phyloP scores from a whole-genome alignment of 306 rosid genomes.

The Corylus heterophylla region DNA sequence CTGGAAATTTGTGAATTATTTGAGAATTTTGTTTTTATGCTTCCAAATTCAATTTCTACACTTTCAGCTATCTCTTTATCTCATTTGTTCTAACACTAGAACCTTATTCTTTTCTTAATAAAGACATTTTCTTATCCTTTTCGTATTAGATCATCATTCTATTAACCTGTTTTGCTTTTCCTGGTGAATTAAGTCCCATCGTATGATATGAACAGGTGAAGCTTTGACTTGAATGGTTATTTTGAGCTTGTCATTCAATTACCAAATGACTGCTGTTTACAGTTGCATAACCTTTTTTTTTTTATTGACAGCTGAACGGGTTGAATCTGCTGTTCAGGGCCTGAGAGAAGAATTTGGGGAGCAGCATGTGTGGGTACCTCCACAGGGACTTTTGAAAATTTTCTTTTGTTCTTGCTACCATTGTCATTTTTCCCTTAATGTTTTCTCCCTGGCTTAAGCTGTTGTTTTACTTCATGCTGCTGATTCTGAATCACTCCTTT shows the following conservation, averaged over 20 bases:
- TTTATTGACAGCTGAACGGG: conserved; percentile 58
- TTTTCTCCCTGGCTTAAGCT: conserved; percentile 15
- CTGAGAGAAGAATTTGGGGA: conserved; percentile 72
- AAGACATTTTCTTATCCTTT: not conserved
- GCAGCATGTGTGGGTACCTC: conserved; percentile 98
- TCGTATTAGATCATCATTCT: not conserved
- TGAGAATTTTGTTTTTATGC: not conserved
- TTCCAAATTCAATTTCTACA: not conserved
- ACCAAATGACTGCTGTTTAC: conserved; percentile 12
- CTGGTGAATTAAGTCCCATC: not conserved
- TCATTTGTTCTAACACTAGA: not conserved
- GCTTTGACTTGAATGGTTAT: conserved; percentile 15
- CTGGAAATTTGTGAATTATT: not conserved
- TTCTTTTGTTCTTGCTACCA: not conserved
- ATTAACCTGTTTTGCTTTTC: not conserved
- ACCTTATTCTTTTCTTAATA: not conserved
- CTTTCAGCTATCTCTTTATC: not conserved
- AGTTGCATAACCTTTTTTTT: conserved; percentile 11
- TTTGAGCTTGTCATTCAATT: conserved; percentile 8
- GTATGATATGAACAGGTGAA: not conserved
- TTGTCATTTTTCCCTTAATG: conserved; percentile 11
- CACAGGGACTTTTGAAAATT: conserved; percentile 36
- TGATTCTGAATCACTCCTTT: conserved; percentile 24
- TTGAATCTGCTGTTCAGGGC: conserved; percentile 58
- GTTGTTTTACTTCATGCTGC: conserved; percentile 25